Evolutionary conservation across 805 yeast genomes (phyloP).

Genomic region (Candida railenensis): DNA sequence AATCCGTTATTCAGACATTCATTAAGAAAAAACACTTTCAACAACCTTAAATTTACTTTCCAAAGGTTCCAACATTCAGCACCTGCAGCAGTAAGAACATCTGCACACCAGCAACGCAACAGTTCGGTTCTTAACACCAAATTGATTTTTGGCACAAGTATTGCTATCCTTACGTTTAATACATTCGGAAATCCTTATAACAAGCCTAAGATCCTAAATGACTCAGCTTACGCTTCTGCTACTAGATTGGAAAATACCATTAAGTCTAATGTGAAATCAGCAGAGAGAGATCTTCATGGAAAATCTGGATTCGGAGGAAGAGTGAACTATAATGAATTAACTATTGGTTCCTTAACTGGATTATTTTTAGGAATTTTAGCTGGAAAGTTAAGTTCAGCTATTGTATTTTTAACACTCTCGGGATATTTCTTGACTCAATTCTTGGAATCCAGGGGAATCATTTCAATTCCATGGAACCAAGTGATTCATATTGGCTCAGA

Average conservation of each 20-base stretch:
- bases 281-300: constrained; percentile 1
- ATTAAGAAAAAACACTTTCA: background rate
- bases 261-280: background rate
- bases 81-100: background rate
- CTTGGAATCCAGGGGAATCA: constrained; percentile 53
- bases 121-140: background rate
- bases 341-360: constrained; percentile 64
- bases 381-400: constrained; percentile 58
- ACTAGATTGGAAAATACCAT: background rate
- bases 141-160: constrained; percentile 3
- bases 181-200: background rate
- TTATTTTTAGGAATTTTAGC: constrained; percentile 55
- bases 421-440: constrained; percentile 47
- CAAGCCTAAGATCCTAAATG: constrained; percentile 8
- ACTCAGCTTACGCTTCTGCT: constrained; percentile 7
- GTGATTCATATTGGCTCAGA: constrained; percentile 31
- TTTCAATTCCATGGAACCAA: constrained; percentile 45
- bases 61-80: constrained; percentile 2
- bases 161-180: constrained; percentile 1
- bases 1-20: constrained; percentile 1
- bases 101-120: background rate
- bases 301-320: constrained; percentile 37
- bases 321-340: constrained; percentile 59
- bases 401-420: constrained; percentile 51
- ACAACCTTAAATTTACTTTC: background rate